Evolutionary conservation across 208 protist species (phyloP).

Genomic region (Trypanosoma lewisi): DNA sequence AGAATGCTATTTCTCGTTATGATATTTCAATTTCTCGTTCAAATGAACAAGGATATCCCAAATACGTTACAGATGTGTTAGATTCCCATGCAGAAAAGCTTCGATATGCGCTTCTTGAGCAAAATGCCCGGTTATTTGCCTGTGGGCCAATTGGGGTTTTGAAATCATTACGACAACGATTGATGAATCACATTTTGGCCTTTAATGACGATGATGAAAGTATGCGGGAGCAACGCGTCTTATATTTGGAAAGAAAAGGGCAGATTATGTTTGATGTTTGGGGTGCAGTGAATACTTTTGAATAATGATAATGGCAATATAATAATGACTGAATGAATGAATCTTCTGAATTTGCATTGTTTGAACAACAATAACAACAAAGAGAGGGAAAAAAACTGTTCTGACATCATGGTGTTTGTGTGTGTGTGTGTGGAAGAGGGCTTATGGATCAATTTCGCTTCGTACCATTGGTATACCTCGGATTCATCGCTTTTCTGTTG

Average conservation of each 20-base stretch:
- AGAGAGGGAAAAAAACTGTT: neutral
- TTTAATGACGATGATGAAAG: constrained; percentile 70
- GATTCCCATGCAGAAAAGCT: constrained; percentile 28
- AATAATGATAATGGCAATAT: constrained; percentile 18
- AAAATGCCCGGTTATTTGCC: constrained; percentile 48
- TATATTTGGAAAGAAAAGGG: constrained; percentile 48
- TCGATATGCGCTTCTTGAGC: constrained; percentile 29
- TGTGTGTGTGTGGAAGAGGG: too few species aligned
- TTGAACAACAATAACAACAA: neutral
- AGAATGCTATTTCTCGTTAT: constrained; percentile 57
- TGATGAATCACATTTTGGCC: constrained; percentile 47
- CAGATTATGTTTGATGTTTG: constrained; percentile 78
- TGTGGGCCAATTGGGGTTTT: constrained; percentile 67
- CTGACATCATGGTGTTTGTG: too few species aligned
- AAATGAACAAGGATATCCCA: constrained; percentile 6
- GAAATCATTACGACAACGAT: constrained; percentile 39
- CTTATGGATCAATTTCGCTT: too few species aligned
- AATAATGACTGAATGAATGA: too few species aligned
- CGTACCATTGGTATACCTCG: too few species aligned
- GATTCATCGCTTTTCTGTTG: too few species aligned
- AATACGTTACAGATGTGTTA: constrained; percentile 70
- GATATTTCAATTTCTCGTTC: constrained; percentile 55
- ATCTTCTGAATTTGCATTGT: neutral
- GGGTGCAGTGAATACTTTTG: constrained; percentile 64
- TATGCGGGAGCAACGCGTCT: constrained; percentile 55